phyloP scores from a whole-genome alignment of 495 filamentous ascomycete species.

The Tuber aestivum region DNA sequence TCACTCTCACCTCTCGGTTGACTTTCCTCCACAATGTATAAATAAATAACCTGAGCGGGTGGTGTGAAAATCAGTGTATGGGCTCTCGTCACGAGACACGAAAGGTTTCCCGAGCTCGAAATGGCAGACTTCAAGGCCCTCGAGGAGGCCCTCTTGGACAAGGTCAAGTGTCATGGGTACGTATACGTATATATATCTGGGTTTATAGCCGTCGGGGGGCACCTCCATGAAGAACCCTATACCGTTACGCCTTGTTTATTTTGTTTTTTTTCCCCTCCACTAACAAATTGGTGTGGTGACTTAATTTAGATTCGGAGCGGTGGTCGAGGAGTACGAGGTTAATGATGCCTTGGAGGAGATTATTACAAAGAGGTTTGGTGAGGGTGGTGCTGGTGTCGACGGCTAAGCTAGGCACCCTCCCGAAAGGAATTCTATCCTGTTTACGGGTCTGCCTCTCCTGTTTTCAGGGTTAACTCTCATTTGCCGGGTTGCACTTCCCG shows the following conservation, averaged over 20 bases:
- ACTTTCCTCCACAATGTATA: background rate
- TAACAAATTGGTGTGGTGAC: background rate
- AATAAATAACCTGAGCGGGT: conserved; percentile 17
- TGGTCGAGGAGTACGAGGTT: conserved; percentile 88
- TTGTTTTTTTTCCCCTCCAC: background rate
- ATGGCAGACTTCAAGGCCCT: conserved; percentile 66
- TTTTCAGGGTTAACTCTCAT: background rate
- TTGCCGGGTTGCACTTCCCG: too few relatives aligned
- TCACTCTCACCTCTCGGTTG: background rate
- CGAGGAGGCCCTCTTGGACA: conserved; percentile 64
- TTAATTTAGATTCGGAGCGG: conserved; percentile 63
- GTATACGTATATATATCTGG: conserved; percentile 43
- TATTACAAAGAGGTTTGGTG: conserved; percentile 27
- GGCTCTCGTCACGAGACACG: conserved; percentile 69
- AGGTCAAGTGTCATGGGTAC: conserved; percentile 89
- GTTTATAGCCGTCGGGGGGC: background rate
- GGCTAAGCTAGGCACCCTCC: conserved; percentile 11
- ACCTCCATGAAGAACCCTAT: conserved; percentile 9
- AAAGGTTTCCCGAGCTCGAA: conserved; percentile 58
- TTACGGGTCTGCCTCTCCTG: background rate
- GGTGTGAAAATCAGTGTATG: conserved; percentile 52
- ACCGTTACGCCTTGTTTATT: background rate
- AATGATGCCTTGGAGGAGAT: conserved; percentile 68
- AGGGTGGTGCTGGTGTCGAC: conserved; percentile 13
- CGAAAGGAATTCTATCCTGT: background rate